Base-by-base conservation (phyloP, 371 early-diverging fungal genomes). In the Smittium mucronatum region DNA sequence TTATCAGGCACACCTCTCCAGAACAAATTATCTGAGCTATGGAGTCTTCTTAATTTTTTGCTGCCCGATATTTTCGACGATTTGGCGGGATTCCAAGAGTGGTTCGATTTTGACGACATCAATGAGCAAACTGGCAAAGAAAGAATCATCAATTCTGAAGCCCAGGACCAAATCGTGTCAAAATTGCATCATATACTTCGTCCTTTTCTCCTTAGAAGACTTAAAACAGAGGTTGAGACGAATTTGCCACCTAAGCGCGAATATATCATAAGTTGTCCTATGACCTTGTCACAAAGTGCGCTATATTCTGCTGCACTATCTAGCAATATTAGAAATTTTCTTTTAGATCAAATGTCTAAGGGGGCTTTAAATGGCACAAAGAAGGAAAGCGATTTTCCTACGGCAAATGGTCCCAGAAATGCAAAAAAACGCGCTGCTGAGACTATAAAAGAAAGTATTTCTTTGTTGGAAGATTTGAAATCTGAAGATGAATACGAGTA, bases 1-100 rank as follows among this genome's bases (percentile, higher is more conserved):
- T 76, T 97, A 64, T 93, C 92, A 15, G 96, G 97, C 35, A 98
- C 98, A 28, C 97, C 97, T 2, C 80, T 98, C 32, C 96, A 98
- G 78, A 97, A 98, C 80, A 93, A 95, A 71, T 74, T 97, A 47
- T 80, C 86, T 25, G 95, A 95, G 77, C 82, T 97, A 15, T 98
- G 97, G 97, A 86, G 92, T 71, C 78, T 98, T 61, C 85, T 98
- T 35, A 93, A 98, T 79, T 98, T 96, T 72, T 82, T 97, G 32
- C 77, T 94, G 35, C 95, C 97, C 2, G 88, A 88, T 74, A 88
- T 93, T 57, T 95, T 95, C 80, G 90, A 92, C 69, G 88, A 90
- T 67, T 78, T 90, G 58, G 90, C 90, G 35, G 84, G 82, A 71
- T 93, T 93, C 73, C 86, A 90, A 67, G 85, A 84, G 35, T 93